A percentile compares a stretch with the other conserved stretches of the same genome.
Evolutionary conservation across 768 basidiomycete genomes (phyloP).

Genomic region (Pleurotus pulmonarius): DNA sequence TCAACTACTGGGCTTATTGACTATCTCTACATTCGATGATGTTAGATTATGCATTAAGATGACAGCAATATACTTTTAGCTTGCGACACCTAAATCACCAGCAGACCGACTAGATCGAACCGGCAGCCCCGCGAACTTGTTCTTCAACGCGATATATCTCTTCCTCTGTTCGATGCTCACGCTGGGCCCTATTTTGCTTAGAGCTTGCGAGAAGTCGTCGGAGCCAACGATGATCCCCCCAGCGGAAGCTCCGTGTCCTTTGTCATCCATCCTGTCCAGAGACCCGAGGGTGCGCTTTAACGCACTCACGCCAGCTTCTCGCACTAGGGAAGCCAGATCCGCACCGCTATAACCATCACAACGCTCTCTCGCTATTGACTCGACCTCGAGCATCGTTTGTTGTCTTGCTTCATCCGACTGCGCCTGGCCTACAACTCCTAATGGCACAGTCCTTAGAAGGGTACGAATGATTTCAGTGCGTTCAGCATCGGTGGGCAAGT

Average conservation of each 20-base stretch:
- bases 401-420: neutral
- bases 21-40: too few species aligned
- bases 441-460: conserved; percentile 66
- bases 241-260: conserved; percentile 14
- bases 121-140: conserved; percentile 81
- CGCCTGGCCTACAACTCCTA: conserved; percentile 27
- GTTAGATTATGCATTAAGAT: too few species aligned
- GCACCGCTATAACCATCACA: conserved; percentile 93
- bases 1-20: too few species aligned
- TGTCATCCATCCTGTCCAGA: conserved; percentile 55
- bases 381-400: conserved; percentile 19
- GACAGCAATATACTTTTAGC: too few species aligned
- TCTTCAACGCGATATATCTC: conserved; percentile 77
- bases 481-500: conserved; percentile 71
- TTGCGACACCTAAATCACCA: too few species aligned
- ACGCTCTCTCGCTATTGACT: conserved; percentile 47
- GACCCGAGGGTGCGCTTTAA: conserved; percentile 65
- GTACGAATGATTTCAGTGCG: conserved; percentile 84
- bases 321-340: conserved; percentile 81
- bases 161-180: conserved; percentile 76
- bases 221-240: conserved; percentile 39
- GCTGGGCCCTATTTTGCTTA: conserved; percentile 83
- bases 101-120: conserved; percentile 34
- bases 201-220: conserved; percentile 69
- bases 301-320: conserved; percentile 89